These are phyloP conservation scores for Cucurbita maxima DNA, from an alignment of 306 rosid genomes.

Conservation along the genomic window DNA sequence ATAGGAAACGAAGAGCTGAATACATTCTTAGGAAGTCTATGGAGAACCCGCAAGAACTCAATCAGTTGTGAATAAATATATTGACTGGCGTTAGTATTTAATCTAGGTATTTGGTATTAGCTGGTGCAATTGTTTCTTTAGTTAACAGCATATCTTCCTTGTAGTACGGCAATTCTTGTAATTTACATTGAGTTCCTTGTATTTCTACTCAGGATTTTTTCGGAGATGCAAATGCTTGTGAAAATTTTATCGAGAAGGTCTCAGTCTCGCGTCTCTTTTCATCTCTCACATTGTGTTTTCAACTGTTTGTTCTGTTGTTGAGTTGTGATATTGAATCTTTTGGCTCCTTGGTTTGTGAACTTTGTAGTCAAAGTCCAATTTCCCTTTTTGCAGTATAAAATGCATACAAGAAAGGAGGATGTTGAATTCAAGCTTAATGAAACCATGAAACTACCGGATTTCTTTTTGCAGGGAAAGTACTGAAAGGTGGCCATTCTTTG, in stretches of 20 bases:
- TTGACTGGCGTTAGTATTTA: constrained; percentile 16
- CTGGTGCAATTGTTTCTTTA: constrained; percentile 4
- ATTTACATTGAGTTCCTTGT: constrained; percentile 7
- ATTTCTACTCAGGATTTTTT: constrained; percentile 4
- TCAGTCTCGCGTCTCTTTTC: background rate
- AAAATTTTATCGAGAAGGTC: background rate
- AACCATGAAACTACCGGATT: background rate
- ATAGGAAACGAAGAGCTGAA: constrained; percentile 85
- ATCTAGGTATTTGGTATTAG: constrained; percentile 7
- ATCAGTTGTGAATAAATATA: constrained; percentile 43
- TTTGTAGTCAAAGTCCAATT: background rate
- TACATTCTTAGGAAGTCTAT: constrained; percentile 68
- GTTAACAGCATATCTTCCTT: constrained; percentile 4
- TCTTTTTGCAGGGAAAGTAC: background rate
- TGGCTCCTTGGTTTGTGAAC: background rate
- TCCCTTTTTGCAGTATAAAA: background rate
- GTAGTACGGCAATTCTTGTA: constrained; percentile 5
- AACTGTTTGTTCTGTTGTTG: constrained; percentile 15
- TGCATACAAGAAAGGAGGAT: background rate
- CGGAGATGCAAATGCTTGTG: constrained; percentile 3
- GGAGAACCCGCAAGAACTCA: constrained; percentile 80
- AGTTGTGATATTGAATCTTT: constrained; percentile 11
- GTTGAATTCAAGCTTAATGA: background rate
- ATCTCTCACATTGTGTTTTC: constrained; percentile 9
- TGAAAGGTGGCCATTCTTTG: background rate